These are phyloP conservation scores for Arthrobotrys megalospora DNA, from an alignment of 2,329 filamentous ascomycete species.

Conservation along the genomic window DNA sequence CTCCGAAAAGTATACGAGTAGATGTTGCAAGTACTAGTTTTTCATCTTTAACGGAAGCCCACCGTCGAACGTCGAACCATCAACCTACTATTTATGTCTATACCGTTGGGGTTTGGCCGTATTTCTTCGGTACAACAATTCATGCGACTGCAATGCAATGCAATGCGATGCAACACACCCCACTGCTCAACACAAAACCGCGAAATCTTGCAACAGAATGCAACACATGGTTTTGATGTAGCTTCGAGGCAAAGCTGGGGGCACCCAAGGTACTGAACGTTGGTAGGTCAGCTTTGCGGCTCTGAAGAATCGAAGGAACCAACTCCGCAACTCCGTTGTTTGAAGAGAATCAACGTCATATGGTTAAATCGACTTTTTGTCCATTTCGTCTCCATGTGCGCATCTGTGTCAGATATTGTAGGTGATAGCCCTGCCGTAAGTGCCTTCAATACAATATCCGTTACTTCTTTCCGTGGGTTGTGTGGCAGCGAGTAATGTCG, in stretches of 20 bases:
- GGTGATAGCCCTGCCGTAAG: conserved; percentile 30
- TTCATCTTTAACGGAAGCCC: too few relatives aligned
- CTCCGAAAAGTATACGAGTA: too few relatives aligned
- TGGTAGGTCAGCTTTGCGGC: conserved; percentile 17
- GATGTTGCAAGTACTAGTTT: too few relatives aligned
- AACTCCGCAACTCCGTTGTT: conserved; percentile 41
- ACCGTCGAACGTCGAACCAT: too few relatives aligned
- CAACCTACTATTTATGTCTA: too few relatives aligned
- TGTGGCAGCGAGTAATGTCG: conserved; percentile 16
- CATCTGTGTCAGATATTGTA: conserved; percentile 27
- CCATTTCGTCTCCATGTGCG: conserved; percentile 34
- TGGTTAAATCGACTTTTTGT: conserved; percentile 28
- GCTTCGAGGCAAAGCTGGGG: conserved; percentile 33
- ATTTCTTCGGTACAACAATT: too few relatives aligned
- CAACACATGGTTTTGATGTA: too few relatives aligned
- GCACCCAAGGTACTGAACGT: conserved; percentile 38
- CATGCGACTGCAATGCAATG: too few relatives aligned
- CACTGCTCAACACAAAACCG: too few relatives aligned
- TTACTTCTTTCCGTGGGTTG: conserved; percentile 34
- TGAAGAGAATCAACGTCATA: conserved; percentile 41
- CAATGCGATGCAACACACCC: too few relatives aligned
- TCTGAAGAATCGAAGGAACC: conserved; percentile 34
- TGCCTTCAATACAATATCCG: conserved; percentile 9
- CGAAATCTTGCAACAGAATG: too few relatives aligned
- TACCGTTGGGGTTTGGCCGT: too few relatives aligned